phyloP scores from a whole-genome alignment of 164 flowering plant genomes.

The Stephania cephalantha region DNA sequence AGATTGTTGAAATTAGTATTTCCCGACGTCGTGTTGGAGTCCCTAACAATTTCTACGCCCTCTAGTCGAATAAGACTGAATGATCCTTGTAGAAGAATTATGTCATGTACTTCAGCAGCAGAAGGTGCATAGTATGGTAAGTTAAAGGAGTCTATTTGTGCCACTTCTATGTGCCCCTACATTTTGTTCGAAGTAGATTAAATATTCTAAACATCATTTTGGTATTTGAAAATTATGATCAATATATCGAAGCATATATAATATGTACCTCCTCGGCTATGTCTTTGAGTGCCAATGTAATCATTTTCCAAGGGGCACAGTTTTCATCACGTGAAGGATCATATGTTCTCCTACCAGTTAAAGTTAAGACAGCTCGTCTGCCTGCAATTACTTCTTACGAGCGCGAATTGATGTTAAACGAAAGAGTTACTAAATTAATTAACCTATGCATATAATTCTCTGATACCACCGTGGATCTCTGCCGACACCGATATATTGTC shows the following conservation, averaged over 20 bases:
- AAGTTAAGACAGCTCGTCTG: background rate
- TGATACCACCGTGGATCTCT: too few relatives aligned
- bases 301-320: background rate
- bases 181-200: background rate
- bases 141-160: too few relatives aligned
- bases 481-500: too few relatives aligned
- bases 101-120: background rate
- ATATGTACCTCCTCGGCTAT: background rate
- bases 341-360: background rate
- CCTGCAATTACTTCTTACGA: background rate
- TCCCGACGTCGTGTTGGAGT: background rate
- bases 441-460: too few relatives aligned
- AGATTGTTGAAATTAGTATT: background rate
- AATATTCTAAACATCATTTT: background rate
- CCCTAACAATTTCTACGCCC: background rate
- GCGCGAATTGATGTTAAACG: too few relatives aligned
- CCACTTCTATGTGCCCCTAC: background rate
- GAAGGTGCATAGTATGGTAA: background rate
- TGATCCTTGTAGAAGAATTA: background rate
- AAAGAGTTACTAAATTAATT: too few relatives aligned
- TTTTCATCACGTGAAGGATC: slow-evolving; percentile 1
- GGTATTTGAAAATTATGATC: background rate
- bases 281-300: background rate
- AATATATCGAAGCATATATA: background rate
- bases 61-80: background rate